Conservation (phyloP, 305 asterid species). For the Ilex paraguariensis region DNA sequence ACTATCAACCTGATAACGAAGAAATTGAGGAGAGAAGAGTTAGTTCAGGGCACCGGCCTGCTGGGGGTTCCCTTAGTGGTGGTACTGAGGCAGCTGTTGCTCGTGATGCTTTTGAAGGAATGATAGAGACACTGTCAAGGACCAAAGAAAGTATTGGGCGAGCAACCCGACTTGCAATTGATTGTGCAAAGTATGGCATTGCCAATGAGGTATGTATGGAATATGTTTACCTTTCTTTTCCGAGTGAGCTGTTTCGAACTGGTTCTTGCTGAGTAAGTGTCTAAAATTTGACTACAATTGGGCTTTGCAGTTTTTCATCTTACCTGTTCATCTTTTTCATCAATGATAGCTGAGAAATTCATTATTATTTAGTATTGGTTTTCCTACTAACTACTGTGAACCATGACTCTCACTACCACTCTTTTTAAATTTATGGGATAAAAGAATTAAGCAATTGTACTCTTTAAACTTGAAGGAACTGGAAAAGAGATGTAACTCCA, state of each 20-base stretch:
- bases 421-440: too few species aligned
- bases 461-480: too few species aligned
- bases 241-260: background rate
- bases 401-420: too few species aligned
- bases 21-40: conserved; percentile 63
- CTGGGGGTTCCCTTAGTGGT: conserved; percentile 74
- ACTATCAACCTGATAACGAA: conserved; percentile 53
- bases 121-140: conserved; percentile 96
- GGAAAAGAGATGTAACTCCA: too few species aligned
- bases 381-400: too few species aligned
- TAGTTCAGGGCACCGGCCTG: conserved; percentile 51
- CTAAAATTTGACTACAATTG: too few species aligned
- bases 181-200: conserved; percentile 88
- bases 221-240: background rate
- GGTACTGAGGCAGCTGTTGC: conserved; percentile 94
- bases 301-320: too few species aligned
- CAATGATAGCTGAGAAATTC: too few species aligned
- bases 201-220: conserved; percentile 72
- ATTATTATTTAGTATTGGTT: too few species aligned
- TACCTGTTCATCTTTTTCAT: too few species aligned
- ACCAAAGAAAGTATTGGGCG: conserved; percentile 97
- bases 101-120: conserved; percentile 97
- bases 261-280: too few species aligned
- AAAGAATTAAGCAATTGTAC: too few species aligned
- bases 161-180: conserved; percentile 94